Evolutionary conservation across 2,329 filamentous ascomycete genomes (phyloP), one percentile per base, ranked within the genome.

Genomic region (Phialophora macrospora): DNA sequence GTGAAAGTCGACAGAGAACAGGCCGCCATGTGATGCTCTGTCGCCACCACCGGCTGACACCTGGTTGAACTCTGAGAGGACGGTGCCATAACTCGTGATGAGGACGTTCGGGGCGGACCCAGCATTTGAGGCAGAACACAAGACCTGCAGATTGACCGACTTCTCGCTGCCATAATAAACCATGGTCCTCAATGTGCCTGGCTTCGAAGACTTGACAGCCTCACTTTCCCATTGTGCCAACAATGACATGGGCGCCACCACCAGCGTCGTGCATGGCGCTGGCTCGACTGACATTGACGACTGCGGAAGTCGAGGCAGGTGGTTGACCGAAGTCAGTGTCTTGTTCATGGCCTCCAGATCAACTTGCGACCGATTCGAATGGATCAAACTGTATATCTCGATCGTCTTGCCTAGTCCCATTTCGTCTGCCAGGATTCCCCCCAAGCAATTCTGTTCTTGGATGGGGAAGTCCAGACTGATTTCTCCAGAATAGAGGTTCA

Each of bases 381-480:
- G 95, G 4, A 99, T 86, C 57, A 99, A 81, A 78, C 92, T 95
- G 68, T 99, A 86, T 93, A 99, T 98, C 75, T 99, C 94, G 60
- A 99, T 98, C 0, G 95, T 99, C 80, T 99, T 99, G 38, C 95
- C 95, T 1, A 99, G 82, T 55, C 95, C 95, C 95, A 99, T 99
- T 78, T 98, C 84, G 73, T 99, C 95, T 8, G 95, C 95, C 49
- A 99, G 81, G 64, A 99, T 91, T 5, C 95, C 95, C 52, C 95
- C 95, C 0, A 97, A 82, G 71, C 95, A 99, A 75, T 96, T 92
- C 74, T 98, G 95, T 73, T 98, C 92, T 75, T 99, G 95, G 2
- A 88, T 86, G 0, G 95, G 95, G 71, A 99, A 99, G 5, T 96
- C 88, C 0, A 98, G 81, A 1, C 93, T 96, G 60, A 99, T 81